Evolutionary conservation across 2,329 filamentous ascomycete genomes (phyloP).

Genomic region (Nigrograna mackinnonii): DNA sequence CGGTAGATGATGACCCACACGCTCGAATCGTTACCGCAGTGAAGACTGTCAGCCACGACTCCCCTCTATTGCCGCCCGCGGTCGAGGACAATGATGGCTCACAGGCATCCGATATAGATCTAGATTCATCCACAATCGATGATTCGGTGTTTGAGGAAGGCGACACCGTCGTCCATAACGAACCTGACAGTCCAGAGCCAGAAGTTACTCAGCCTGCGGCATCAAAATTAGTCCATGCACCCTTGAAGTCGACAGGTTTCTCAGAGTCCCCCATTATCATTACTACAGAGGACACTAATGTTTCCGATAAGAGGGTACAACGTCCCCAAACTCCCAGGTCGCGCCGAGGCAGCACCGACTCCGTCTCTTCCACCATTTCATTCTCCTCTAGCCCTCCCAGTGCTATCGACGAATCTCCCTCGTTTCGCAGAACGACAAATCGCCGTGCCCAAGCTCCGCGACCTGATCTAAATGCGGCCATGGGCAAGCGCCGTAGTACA

Average conservation of each 20-base stretch:
- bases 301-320: not conserved
- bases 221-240: not conserved
- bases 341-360: conserved; percentile 31
- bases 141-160: conserved; percentile 38
- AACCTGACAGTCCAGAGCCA: conserved; percentile 15
- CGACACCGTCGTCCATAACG: conserved; percentile 37
- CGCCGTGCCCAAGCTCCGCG: conserved; percentile 29
- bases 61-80: no score
- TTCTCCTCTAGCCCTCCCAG: conserved; percentile 34
- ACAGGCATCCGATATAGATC: no score
- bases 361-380: conserved; percentile 32
- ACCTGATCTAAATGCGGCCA: conserved; percentile 48
- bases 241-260: conserved; percentile 2
- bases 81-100: no score
- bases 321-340: conserved; percentile 36
- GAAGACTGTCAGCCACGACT: no score
- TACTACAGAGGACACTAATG: conserved; percentile 14
- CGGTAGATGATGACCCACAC: no score
- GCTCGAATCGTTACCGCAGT: no score
- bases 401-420: conserved; percentile 39
- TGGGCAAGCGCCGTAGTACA: conserved; percentile 42
- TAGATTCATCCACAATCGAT: no score
- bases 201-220: not conserved
- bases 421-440: conserved; percentile 30
- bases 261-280: conserved; percentile 22